Evolutionary conservation across 2,329 filamentous ascomycete genomes (phyloP), one percentile per base, ranked within the genome.

Genomic region (Exophiala alcalophila): DNA sequence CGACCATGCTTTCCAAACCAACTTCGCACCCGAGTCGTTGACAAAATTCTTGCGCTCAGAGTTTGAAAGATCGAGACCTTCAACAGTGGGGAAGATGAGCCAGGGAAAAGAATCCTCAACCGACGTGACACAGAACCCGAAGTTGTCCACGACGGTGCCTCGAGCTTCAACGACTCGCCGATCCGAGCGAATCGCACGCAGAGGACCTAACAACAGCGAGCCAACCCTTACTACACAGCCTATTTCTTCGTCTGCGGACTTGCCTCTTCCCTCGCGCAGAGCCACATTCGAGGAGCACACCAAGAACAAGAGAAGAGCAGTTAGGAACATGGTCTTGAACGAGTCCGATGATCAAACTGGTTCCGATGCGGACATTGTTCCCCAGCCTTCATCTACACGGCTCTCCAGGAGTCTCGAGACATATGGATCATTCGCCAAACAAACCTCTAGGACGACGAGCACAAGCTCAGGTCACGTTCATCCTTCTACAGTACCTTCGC

Each of bases 1-100:
- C 18, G 15, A 40, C 18, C 51, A 54, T 23, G 38, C 46, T 21
- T 27, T 41, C 20, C 26, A 45, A 9, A 53, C 52, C 5, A 45
- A 53, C 18, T 56, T 53, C 26, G 47, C 52, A 7, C 50, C 52
- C 5, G 19, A 50, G 19, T 48, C 44, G 5, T 29, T 54, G 33
- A 31, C 20, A 14, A 12, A 38, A 12, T 56, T 47, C 28, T 25
- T 56, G 27, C 40, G 49, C 11, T 26, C 38, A 19, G 43, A 51
- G 26, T 28, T 49, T 12, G 36, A 43, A 8, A 51, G 39, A 16
- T 30, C 47, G 16, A 41, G 16, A 12, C 26, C n/a, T n/a, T n/a
- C n/a, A n/a, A n/a, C n/a, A n/a, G n/a, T n/a, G n/a, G n/a, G n/a
- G n/a, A n/a, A n/a, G n/a, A n/a, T 50, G 24, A 49, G 44, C 4